phyloP scores from a whole-genome alignment of 768 basidiomycete species.

The Podaxis sp. region DNA sequence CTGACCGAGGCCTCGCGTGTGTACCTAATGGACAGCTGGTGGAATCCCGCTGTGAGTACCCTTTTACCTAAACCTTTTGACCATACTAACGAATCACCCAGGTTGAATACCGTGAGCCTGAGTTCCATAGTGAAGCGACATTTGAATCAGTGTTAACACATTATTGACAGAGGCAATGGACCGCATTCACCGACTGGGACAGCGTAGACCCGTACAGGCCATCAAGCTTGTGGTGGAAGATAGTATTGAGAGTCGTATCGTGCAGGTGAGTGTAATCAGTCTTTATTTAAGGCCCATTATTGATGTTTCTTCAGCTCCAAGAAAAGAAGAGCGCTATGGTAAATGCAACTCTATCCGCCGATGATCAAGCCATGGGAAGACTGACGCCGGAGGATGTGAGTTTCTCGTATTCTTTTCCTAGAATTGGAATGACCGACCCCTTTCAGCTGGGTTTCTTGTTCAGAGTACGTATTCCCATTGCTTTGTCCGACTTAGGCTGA shows the following conservation, averaged over 20 bases:
- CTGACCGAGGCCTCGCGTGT: constrained; percentile 90
- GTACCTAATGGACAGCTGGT: constrained; percentile 97
- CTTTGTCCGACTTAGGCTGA: background rate
- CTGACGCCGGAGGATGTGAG: constrained; percentile 83
- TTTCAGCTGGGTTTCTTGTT: constrained; percentile 57
- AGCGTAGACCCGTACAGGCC: constrained; percentile 88
- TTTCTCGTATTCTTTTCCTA: constrained; percentile 11
- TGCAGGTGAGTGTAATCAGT: constrained; percentile 54
- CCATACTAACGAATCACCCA: constrained; percentile 21
- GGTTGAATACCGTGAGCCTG: constrained; percentile 76
- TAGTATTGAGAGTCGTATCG: constrained; percentile 92
- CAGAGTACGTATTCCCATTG: constrained; percentile 38
- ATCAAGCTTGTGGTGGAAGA: constrained; percentile 96
- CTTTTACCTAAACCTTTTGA: background rate
- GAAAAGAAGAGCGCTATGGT: constrained; percentile 98
- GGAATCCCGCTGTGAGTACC: constrained; percentile 86
- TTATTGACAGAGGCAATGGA: constrained; percentile 84
- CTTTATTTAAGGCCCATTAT: background rate
- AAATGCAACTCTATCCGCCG: constrained; percentile 79
- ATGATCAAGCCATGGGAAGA: constrained; percentile 91
- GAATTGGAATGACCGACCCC: constrained; percentile 14
- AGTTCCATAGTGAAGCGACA: background rate
- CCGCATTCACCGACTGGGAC: constrained; percentile 95
- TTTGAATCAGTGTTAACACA: background rate
- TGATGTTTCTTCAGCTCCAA: constrained; percentile 58